Base-by-base conservation (phyloP, 331 rosid species). In the Malus hybrid region DNA sequence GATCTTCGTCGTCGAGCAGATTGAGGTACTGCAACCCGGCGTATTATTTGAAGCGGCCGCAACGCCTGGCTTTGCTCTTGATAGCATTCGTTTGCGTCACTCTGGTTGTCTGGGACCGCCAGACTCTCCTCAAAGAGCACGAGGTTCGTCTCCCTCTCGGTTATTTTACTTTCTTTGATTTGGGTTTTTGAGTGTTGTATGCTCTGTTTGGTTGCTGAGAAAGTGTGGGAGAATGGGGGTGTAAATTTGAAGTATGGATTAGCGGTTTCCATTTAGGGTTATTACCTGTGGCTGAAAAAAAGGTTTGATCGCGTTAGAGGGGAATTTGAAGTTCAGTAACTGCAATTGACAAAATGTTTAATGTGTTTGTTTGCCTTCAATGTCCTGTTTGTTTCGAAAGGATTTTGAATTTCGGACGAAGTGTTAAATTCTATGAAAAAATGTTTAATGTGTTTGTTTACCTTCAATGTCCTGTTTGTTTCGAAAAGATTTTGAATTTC, bases 51-150 rank as follows among this genome's bases (percentile, higher is more conserved):
- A 92, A 90, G 89, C 84, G 99, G 18, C 99, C 99, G 19, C 88
- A 90, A 81, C 92, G 97, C 56, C 63, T 92, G 69, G 97, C 99
- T 74, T 65, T 94, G 84, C 93, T 94, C 20, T 84, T 94, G 88
- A 85, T 94, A 19, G 86, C 83, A 18, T 94, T 92, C 39, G 96
- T 87, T 48, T 86, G 81, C 20, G 86, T 69, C 50, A 68, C 84
- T 77, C 77, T 94, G 44, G 4, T 94, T 56, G 85, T 94, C 9
- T 94, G 99, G 99, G 99, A 94, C 72, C 99, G 97, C 63, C 99
- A 94, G 78, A 94, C 90, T 63, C 81, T 94, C 22, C 81, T 89
- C 85, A 78, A 87, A 63, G 97, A 94, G 74, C 89, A 94, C 71
- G 91, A 94, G 99, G 99, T 94, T 75, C 16, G 42, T 22, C 67